Evolutionary conservation across 2,329 filamentous ascomycete genomes (phyloP), one percentile per base, ranked within the genome.

Genomic region (Trichoderma simmonsii): DNA sequence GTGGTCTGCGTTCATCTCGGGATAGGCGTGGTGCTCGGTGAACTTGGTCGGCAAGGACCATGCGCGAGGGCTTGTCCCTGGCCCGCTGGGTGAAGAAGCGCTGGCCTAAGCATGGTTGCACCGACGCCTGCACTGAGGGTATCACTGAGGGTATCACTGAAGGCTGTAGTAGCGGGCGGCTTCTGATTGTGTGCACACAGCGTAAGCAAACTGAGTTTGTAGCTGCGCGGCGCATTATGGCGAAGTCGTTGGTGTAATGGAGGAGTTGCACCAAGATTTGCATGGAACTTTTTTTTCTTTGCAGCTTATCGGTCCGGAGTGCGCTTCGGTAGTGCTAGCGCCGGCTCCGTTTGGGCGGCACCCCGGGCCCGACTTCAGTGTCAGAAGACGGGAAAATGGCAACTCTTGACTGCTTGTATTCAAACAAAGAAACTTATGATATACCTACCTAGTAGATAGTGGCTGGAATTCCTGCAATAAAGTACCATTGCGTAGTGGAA

Each of bases 31-130:
- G 80, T 6, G 82, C 70, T 73, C 82, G 83, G 48, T 83, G 82
- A 28, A 89, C 88, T 60, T 82, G 82, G 74, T 88, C 84, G 9
- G 88, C 88, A 7, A 90, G 83, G 34, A 88, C 84, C 88, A 89
- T 89, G 65, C 88, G 87, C 56, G 87, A 87, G 43, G 88, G 85
- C 69, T 81, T 80, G 72, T 79, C 73, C 71, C 77, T 81, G 67
- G 76, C 77, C 66, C 78, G 78, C 62, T 56, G 68, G 54, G 81
- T 80, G 70, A 80, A 77, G 74, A 81, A 79, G 68, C 83, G 81
- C 72, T 81, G 80, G 34, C 75, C 72, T 34, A 80, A 72, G 75
- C 78, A 82, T 80, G 81, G 76, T 72, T 79, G 80, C 24, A 77
- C 39, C 11, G 48, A 54, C 7, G 56, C 26, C 56, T 59, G 56